These are phyloP conservation scores for Triticum turgidum DNA, from an alignment of 176 grass and related monocot species.

Conservation along the genomic window DNA sequence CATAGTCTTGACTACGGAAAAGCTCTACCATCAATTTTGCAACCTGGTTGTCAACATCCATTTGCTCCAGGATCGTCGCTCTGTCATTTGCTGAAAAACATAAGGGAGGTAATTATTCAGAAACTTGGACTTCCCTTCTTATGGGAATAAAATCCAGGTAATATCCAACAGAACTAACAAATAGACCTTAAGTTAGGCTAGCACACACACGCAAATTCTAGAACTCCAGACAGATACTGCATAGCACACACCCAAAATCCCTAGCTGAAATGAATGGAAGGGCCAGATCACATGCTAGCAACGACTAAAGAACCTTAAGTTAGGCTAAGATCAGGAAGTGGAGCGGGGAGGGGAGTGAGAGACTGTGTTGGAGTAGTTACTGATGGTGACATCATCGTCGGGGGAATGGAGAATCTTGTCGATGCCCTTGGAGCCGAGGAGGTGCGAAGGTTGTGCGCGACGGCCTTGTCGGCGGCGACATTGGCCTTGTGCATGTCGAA, in stretches of 20 bases:
- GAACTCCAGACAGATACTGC: not conserved
- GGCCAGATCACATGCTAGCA: conserved; percentile 1
- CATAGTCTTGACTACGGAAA: conserved; percentile 86
- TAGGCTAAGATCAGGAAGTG: not conserved
- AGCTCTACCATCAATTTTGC: conserved; percentile 90
- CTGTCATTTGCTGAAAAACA: conserved; percentile 71
- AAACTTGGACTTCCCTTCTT: not conserved
- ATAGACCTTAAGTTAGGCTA: not conserved
- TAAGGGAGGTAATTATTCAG: not conserved
- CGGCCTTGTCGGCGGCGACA: conserved; percentile 57
- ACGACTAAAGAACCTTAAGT: not conserved
- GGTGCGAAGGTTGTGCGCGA: conserved; percentile 62
- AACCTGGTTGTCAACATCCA: conserved; percentile 92
- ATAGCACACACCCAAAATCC: not conserved
- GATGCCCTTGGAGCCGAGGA: conserved; percentile 90
- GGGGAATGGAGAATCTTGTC: conserved; percentile 82
- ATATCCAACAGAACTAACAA: not conserved
- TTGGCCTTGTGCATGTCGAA: conserved; percentile 84
- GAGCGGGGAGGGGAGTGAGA: not conserved
- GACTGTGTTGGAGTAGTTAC: conserved; percentile 22
- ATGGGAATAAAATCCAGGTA: not conserved
- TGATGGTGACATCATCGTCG: conserved; percentile 78
- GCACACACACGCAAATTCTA: not conserved
- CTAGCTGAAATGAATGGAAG: not conserved
- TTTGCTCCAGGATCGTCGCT: conserved; percentile 82